Percentiles rank a stretch among this genome's conserved stretches.
These are phyloP conservation scores for Plasmodium vinckei DNA, from an alignment of 169 alveolate genomes.

Conservation along the genomic window DNA sequence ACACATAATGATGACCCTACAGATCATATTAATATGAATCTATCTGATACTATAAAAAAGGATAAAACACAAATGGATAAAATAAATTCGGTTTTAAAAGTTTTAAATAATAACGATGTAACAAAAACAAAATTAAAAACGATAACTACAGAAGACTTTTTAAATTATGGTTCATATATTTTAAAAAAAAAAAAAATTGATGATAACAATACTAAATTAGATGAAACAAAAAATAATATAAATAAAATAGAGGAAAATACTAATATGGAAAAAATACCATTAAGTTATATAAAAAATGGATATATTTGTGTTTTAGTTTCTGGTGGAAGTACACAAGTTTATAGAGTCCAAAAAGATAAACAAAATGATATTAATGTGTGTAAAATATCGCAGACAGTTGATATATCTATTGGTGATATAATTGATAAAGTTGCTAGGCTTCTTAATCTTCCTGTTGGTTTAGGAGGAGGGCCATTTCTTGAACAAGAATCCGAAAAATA, in stretches of 20 bases:
- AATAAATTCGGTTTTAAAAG: conserved; percentile 28
- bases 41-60: conserved; percentile 32
- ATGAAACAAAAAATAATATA: not conserved
- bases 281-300: conserved; percentile 25
- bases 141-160: conserved; percentile 32
- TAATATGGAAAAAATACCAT: not conserved
- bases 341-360: conserved; percentile 39
- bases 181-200: conserved; percentile 9
- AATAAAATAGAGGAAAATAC: not conserved
- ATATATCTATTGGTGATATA: conserved; percentile 67
- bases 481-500: conserved; percentile 51
- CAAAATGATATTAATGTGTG: conserved; percentile 40
- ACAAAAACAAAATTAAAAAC: conserved; percentile 12
- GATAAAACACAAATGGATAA: conserved; percentile 32
- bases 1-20: not conserved
- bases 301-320: conserved; percentile 59
- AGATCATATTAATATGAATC: conserved; percentile 6
- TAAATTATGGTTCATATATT: conserved; percentile 47
- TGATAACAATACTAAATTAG: not conserved
- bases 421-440: conserved; percentile 60
- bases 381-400: conserved; percentile 55
- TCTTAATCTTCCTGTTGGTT: conserved; percentile 69
- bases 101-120: conserved; percentile 50
- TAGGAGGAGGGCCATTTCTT: conserved; percentile 77
- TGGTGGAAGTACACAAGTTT: conserved; percentile 72